Conservation (phyloP, 2,329 filamentous ascomycete species). For the Stagonosporopsis vannaccii region DNA sequence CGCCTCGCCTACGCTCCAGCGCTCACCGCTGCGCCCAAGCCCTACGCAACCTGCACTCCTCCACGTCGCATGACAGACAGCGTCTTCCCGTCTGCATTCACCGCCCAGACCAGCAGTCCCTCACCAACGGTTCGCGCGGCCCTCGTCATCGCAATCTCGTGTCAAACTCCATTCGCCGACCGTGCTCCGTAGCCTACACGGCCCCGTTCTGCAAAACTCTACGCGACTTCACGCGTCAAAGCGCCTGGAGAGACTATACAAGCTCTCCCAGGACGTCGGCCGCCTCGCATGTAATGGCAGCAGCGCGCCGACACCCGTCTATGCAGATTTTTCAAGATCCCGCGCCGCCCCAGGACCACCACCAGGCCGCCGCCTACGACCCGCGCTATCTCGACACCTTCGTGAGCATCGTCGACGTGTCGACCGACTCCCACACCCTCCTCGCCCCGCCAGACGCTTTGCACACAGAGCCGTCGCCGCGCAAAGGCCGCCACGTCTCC, state of each 20-base stretch:
- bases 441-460: constrained; percentile 67
- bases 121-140: constrained; percentile 25
- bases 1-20: constrained; percentile 33
- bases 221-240: constrained; percentile 53
- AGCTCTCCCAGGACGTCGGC: constrained; percentile 36
- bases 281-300: constrained; percentile 54
- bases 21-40: constrained; percentile 21
- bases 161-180: constrained; percentile 31
- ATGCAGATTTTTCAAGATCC: constrained; percentile 68
- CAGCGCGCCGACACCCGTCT: constrained; percentile 63
- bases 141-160: constrained; percentile 46
- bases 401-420: constrained; percentile 53
- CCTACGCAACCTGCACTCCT: constrained; percentile 20
- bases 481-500: constrained; percentile 66
- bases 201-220: constrained; percentile 34
- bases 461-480: constrained; percentile 66
- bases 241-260: constrained; percentile 39
- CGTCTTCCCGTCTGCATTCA: constrained; percentile 27
- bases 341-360: constrained; percentile 51
- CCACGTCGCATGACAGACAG: constrained; percentile 26
- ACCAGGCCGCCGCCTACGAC: constrained; percentile 57
- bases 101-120: constrained; percentile 25
- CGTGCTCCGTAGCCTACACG: constrained; percentile 32
- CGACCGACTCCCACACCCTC: constrained; percentile 67
- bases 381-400: constrained; percentile 60